Conservation (phyloP, 331 rosid genomes). For the Acacia pycnantha region DNA sequence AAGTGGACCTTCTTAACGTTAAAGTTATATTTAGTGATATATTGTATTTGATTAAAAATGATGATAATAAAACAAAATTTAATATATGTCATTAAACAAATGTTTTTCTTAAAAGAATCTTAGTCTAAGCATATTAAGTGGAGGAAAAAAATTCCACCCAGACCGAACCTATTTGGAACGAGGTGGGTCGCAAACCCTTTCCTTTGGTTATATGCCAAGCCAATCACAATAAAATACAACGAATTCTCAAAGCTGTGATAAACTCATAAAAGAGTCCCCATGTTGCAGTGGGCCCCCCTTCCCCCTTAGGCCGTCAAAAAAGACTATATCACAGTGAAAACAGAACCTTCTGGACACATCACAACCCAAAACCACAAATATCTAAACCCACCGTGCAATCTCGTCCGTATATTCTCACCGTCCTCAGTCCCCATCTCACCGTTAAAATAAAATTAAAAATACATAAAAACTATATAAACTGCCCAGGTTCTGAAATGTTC, state of each 20-base stretch:
- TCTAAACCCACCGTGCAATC: constrained; percentile 53
- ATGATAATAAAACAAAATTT: not conserved
- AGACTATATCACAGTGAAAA: constrained; percentile 30
- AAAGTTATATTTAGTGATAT: not conserved
- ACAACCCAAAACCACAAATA: constrained; percentile 41
- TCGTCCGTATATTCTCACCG: constrained; percentile 51
- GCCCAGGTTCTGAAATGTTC: constrained; percentile 58
- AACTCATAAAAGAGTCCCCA: constrained; percentile 17
- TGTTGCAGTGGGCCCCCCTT: constrained; percentile 28
- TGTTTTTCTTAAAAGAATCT: not conserved
- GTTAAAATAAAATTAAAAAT: not conserved
- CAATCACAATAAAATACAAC: constrained; percentile 21
- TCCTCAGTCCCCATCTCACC: constrained; percentile 23
- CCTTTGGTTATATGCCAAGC: constrained; percentile 18
- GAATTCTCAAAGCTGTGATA: constrained; percentile 28
- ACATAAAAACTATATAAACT: constrained; percentile 33
- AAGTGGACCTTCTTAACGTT: not conserved
- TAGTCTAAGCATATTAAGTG: no score
- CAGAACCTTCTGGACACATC: constrained; percentile 84
- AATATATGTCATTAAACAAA: not conserved
- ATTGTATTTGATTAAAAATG: not conserved
- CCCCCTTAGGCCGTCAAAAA: constrained; percentile 9
- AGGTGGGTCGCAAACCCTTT: not conserved
- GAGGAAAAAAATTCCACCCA: not conserved
- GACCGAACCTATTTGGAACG: not conserved